These are phyloP conservation scores for Rhynchosporium secalis DNA, from an alignment of 2,329 filamentous ascomycete species.

Conservation along the genomic window DNA sequence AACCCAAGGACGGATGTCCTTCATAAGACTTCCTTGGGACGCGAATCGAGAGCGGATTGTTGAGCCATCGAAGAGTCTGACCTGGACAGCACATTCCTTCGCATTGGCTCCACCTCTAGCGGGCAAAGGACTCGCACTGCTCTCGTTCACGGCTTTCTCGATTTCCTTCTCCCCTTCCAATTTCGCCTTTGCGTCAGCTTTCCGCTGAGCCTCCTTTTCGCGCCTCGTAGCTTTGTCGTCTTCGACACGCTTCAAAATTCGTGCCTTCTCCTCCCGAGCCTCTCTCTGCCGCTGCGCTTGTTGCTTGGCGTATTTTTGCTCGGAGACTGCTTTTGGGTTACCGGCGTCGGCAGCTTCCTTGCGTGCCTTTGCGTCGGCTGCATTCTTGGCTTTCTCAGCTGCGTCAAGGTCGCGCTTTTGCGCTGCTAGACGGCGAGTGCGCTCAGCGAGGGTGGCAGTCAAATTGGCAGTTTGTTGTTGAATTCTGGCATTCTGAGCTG, in stretches of 20 bases:
- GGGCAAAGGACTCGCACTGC: constrained; percentile 21
- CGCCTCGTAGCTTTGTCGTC: constrained; percentile 71
- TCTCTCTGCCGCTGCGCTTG: constrained; percentile 64
- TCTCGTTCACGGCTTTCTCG: constrained; percentile 19
- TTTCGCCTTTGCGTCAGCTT: constrained; percentile 42
- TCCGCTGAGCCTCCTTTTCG: constrained; percentile 53
- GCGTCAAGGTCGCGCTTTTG: constrained; percentile 49
- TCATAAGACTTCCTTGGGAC: constrained; percentile 59
- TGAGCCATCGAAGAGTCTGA: constrained; percentile 81
- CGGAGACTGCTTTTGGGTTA: constrained; percentile 32
- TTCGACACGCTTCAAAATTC: constrained; percentile 74
- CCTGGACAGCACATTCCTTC: constrained; percentile 63
- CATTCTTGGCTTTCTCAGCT: constrained; percentile 41
- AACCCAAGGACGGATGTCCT: constrained; percentile 75
- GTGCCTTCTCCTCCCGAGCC: constrained; percentile 65
- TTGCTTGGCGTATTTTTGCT: constrained; percentile 52
- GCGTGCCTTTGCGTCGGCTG: constrained; percentile 47
- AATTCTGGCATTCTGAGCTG: constrained; percentile 14
- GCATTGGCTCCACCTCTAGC: constrained; percentile 15
- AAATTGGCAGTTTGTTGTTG: constrained; percentile 24
- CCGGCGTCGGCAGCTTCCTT: constrained; percentile 45
- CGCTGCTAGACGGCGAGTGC: constrained; percentile 49
- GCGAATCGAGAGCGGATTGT: constrained; percentile 74
- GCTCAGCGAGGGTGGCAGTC: constrained; percentile 50
- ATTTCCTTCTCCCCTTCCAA: constrained; percentile 31